Evolutionary conservation across 371 early-diverging fungal species (phyloP).

Genomic region (Apophysomyces sp.): DNA sequence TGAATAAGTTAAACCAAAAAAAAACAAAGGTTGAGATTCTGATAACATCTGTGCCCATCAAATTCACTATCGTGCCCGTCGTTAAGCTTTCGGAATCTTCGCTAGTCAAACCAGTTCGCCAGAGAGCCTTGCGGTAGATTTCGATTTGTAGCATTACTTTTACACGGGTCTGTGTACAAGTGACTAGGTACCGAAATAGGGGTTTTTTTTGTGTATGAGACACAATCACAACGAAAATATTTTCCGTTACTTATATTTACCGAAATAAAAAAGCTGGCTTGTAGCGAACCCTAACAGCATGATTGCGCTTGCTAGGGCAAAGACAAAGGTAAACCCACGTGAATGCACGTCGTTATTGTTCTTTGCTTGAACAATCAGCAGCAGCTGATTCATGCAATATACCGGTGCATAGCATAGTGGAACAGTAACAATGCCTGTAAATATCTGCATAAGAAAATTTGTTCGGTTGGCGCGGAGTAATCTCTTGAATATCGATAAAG

Average conservation of each 20-base stretch:
- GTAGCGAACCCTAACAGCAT: slow-evolving; percentile 31
- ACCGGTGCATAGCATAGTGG: slow-evolving; percentile 21
- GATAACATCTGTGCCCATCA: slow-evolving; percentile 74
- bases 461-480: slow-evolving; percentile 15
- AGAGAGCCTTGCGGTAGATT: slow-evolving; percentile 42
- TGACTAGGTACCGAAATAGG: not conserved
- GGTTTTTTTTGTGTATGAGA: no score
- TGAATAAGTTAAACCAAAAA: slow-evolving; percentile 46
- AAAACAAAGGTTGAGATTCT: slow-evolving; percentile 54
- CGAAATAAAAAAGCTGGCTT: slow-evolving; percentile 6
- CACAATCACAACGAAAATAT: no score
- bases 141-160: slow-evolving; percentile 35
- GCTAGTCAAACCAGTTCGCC: slow-evolving; percentile 30
- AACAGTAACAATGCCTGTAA: slow-evolving; percentile 7
- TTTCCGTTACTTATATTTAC: not conserved
- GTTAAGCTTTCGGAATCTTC: slow-evolving; percentile 26
- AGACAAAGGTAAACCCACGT: slow-evolving; percentile 24
- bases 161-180: slow-evolving; percentile 23
- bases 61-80: slow-evolving; percentile 70
- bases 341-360: slow-evolving; percentile 1
- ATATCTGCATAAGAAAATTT: slow-evolving; percentile 13
- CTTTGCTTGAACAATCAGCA: slow-evolving; percentile 16
- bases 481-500: slow-evolving; percentile 12
- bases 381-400: slow-evolving; percentile 20
- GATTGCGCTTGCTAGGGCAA: slow-evolving; percentile 28